These are phyloP conservation scores for Candida alai DNA, from an alignment of 805 yeast species.

Conservation along the genomic window DNA sequence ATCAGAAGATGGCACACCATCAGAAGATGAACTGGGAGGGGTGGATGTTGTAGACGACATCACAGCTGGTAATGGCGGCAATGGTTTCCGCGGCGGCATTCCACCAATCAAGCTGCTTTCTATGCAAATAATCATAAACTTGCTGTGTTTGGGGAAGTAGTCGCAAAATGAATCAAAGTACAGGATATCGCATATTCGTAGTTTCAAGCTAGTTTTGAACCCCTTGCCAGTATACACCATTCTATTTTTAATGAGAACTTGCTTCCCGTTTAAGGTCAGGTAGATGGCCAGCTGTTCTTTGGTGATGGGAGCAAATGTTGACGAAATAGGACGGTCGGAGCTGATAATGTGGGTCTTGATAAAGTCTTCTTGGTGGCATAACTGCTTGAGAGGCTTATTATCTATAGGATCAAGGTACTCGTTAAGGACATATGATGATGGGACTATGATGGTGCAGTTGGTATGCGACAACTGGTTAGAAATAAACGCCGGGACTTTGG, in stretches of 20 bases:
- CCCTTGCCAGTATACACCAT: constrained; percentile 55
- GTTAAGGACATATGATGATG: constrained; percentile 48
- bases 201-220: constrained; percentile 42
- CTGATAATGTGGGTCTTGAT: constrained; percentile 58
- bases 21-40: background rate
- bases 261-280: constrained; percentile 53
- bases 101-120: constrained; percentile 54
- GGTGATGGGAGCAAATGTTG: constrained; percentile 20
- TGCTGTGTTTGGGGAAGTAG: constrained; percentile 54
- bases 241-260: constrained; percentile 53
- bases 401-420: constrained; percentile 27
- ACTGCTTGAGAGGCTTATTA: constrained; percentile 36
- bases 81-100: constrained; percentile 1
- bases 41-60: background rate
- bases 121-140: constrained; percentile 54
- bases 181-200: constrained; percentile 42
- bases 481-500: constrained; percentile 44
- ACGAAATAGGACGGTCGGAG: constrained; percentile 20
- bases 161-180: constrained; percentile 54
- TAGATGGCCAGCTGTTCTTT: constrained; percentile 42
- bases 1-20: no score
- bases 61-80: background rate
- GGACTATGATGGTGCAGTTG: constrained; percentile 60
- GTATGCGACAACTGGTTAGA: constrained; percentile 42
- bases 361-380: constrained; percentile 59